These are phyloP conservation scores for Scheffersomyces insectosa DNA, from an alignment of 1,139 yeast genomes.

Conservation along the genomic window DNA sequence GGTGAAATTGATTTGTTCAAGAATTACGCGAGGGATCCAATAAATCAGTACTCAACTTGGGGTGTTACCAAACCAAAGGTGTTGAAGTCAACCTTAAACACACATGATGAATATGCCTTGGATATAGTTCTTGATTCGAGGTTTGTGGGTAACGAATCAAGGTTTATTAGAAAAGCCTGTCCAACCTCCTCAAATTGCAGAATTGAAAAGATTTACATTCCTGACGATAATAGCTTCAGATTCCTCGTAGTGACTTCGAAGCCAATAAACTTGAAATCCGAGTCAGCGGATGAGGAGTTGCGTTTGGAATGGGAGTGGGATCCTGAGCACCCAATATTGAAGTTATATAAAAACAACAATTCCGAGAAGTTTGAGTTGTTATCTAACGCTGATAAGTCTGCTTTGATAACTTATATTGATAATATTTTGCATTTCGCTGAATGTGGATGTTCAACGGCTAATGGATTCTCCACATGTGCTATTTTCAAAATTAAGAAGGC, in stretches of 20 bases:
- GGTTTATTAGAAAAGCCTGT: slow-evolving; percentile 79
- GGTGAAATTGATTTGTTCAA: slow-evolving; percentile 73
- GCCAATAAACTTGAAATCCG: slow-evolving; percentile 42
- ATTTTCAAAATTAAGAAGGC: slow-evolving; percentile 63
- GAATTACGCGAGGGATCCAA: slow-evolving; percentile 60
- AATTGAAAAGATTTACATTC: slow-evolving; percentile 54
- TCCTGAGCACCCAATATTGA: slow-evolving; percentile 66
- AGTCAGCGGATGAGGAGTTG: slow-evolving; percentile 52
- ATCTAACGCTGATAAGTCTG: slow-evolving; percentile 50
- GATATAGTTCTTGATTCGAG: slow-evolving; percentile 78
- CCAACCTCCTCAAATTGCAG: slow-evolving; percentile 65
- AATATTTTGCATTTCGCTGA: slow-evolving; percentile 56
- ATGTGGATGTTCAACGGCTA: slow-evolving; percentile 65
- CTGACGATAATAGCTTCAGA: slow-evolving; percentile 44
- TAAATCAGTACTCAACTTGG: slow-evolving; percentile 78
- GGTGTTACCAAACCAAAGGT: slow-evolving; percentile 87
- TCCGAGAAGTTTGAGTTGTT: slow-evolving; percentile 50
- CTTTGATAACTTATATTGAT: slow-evolving; percentile 60
- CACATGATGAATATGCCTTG: slow-evolving; percentile 15
- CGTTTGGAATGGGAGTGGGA: slow-evolving; percentile 93
- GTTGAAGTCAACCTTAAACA: slow-evolving; percentile 45
- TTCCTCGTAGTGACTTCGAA: slow-evolving; percentile 61
- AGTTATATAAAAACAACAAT: slow-evolving; percentile 38
- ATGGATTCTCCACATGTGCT: slow-evolving; percentile 46
- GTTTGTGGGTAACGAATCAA: slow-evolving; percentile 70